Percentiles rank a stretch among this genome's conserved stretches.
These are phyloP conservation scores for Alternaria triticimaculans DNA, from an alignment of 2,329 filamentous ascomycete species.

Conservation along the genomic window DNA sequence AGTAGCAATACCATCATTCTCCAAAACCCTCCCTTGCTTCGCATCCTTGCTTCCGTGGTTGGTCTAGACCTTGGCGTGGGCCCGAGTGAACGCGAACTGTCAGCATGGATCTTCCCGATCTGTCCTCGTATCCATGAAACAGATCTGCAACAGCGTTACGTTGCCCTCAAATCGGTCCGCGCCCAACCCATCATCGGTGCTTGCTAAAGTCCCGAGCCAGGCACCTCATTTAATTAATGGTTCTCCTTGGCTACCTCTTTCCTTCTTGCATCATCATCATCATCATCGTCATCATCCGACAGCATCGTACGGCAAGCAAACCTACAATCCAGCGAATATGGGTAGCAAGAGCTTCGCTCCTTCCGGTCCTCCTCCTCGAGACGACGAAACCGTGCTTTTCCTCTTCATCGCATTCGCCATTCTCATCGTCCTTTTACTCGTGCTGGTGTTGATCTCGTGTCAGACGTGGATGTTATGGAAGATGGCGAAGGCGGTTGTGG, in stretches of 20 bases:
- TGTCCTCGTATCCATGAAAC: conserved; percentile 15
- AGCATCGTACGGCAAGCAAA: neutral
- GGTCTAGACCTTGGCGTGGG: neutral
- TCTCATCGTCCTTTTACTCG: conserved; percentile 29
- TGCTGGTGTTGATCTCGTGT: conserved; percentile 23
- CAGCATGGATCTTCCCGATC: neutral
- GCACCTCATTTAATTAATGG: neutral
- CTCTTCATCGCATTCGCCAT: conserved; percentile 38
- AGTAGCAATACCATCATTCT: neutral
- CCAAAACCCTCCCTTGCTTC: neutral
- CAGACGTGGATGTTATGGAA: conserved; percentile 38
- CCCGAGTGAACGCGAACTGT: neutral
- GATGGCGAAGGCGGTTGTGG: conserved; percentile 27
- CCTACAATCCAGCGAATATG: conserved; percentile 1
- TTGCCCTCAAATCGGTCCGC: neutral
- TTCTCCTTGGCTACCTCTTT: neutral
- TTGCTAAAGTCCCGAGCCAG: neutral
- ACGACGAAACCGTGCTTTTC: conserved; percentile 27
- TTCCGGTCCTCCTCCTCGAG: neutral
- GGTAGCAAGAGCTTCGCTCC: neutral
- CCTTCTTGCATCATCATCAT: neutral
- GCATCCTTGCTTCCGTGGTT: neutral
- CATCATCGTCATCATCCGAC: neutral
- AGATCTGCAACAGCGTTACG: conserved; percentile 12
- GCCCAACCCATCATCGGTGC: neutral